These are phyloP conservation scores for Cryphonectria radicalis DNA, from an alignment of 2,329 filamentous ascomycete genomes.

Conservation along the genomic window DNA sequence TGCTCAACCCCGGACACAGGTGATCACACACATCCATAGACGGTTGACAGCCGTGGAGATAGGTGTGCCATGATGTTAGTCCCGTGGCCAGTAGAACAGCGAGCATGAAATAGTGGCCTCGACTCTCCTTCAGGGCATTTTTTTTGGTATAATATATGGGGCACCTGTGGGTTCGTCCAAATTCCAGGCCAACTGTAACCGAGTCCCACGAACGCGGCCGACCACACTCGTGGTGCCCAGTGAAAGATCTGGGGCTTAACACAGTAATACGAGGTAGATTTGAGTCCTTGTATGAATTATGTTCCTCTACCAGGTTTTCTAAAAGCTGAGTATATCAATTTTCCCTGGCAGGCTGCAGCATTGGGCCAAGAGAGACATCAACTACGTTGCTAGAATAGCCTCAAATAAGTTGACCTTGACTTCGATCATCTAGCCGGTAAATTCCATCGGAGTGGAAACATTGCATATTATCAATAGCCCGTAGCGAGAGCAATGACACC, in stretches of 20 bases:
- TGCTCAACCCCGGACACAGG: background rate
- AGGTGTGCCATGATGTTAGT: background rate
- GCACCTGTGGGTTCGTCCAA: background rate
- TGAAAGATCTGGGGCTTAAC: background rate
- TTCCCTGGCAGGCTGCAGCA: background rate
- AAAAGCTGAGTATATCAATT: background rate
- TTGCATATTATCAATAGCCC: too few species aligned
- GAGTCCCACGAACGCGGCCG: background rate
- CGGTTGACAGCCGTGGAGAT: too few species aligned
- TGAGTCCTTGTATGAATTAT: background rate
- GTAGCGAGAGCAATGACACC: background rate
- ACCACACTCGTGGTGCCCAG: background rate
- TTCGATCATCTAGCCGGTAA: background rate
- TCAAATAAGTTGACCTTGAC: background rate
- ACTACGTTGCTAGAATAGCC: background rate
- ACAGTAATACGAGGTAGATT: background rate
- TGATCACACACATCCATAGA: background rate
- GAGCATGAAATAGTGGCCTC: background rate
- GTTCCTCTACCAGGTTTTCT: too few species aligned
- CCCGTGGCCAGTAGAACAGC: background rate
- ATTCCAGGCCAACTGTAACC: background rate
- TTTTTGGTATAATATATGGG: background rate
- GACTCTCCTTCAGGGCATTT: background rate
- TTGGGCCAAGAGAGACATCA: too few species aligned
- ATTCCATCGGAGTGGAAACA: background rate